phyloP scores from a whole-genome alignment of 1,284 basidiomycete genomes.

The Phellopilus nigrolimitatus region DNA sequence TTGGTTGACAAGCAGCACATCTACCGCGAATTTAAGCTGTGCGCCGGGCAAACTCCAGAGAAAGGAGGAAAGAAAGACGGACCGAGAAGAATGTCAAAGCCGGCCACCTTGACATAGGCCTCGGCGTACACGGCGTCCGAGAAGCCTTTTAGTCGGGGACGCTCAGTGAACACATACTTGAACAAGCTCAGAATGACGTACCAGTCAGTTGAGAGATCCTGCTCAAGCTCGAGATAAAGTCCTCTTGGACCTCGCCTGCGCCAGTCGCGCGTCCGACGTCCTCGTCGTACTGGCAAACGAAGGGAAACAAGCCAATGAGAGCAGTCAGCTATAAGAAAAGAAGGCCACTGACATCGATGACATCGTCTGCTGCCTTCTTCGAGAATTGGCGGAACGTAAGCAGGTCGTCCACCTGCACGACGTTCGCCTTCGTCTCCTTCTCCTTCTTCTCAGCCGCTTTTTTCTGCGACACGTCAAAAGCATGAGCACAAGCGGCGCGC shows the following conservation, averaged over 20 bases:
- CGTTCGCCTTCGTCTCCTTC: constrained; percentile 69
- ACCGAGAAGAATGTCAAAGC: constrained; percentile 95
- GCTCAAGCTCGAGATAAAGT: constrained; percentile 95
- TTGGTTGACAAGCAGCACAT: constrained; percentile 97
- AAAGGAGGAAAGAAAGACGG: constrained; percentile 22
- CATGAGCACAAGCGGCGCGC: constrained; percentile 63
- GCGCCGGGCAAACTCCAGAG: background rate
- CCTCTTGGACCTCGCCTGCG: constrained; percentile 78
- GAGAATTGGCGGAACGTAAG: constrained; percentile 93
- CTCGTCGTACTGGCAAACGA: constrained; percentile 73
- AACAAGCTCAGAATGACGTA: constrained; percentile 30
- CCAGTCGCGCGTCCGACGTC: constrained; percentile 93
- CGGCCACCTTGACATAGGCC: constrained; percentile 96
- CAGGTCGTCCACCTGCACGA: constrained; percentile 91
- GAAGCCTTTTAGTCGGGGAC: constrained; percentile 58
- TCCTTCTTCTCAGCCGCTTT: constrained; percentile 88
- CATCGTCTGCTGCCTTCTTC: constrained; percentile 81
- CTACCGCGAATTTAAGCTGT: constrained; percentile 29
- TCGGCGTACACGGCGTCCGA: constrained; percentile 99
- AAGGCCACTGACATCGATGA: constrained; percentile 65
- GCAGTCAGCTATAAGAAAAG: background rate
- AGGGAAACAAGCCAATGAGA: constrained; percentile 9
- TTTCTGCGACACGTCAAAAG: constrained; percentile 65
- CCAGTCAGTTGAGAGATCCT: constrained; percentile 94
- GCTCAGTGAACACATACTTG: constrained; percentile 15